Conservation (phyloP, 164 flowering plant species). For the Magnolia sinica region DNA sequence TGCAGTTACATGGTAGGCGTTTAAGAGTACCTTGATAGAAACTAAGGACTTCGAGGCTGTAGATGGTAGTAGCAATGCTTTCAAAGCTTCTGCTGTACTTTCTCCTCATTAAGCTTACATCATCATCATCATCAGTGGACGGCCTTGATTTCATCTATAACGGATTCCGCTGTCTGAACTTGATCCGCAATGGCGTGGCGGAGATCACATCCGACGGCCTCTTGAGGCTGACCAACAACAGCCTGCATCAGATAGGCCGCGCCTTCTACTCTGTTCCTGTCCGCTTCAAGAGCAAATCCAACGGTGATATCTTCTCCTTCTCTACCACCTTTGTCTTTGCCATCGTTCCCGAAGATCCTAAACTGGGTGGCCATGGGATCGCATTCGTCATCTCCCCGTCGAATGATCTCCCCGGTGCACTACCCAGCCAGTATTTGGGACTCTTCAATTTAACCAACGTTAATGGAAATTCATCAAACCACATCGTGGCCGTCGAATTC, state of each 20-base stretch:
- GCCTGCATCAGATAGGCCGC: slow-evolving; percentile 13
- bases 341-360: slow-evolving; percentile 37
- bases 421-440: slow-evolving; percentile 59
- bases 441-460: slow-evolving; percentile 33
- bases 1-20: neutral
- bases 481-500: slow-evolving; percentile 61
- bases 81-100: neutral
- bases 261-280: slow-evolving; percentile 45
- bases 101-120: neutral
- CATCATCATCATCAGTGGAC: neutral
- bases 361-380: slow-evolving; percentile 45
- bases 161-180: neutral
- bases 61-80: neutral
- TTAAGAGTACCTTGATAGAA: neutral
- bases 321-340: slow-evolving; percentile 39
- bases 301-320: slow-evolving; percentile 38
- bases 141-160: neutral
- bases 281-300: slow-evolving; percentile 27
- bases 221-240: slow-evolving; percentile 10
- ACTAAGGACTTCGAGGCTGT: neutral
- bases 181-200: slow-evolving; percentile 7
- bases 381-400: slow-evolving; percentile 44
- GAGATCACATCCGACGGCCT: slow-evolving; percentile 11
- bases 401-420: slow-evolving; percentile 21
- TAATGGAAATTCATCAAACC: slow-evolving; percentile 36